These are phyloP conservation scores for Chenopodium quinoa DNA, from an alignment of 148 eudicot genomes.

Conservation along the genomic window DNA sequence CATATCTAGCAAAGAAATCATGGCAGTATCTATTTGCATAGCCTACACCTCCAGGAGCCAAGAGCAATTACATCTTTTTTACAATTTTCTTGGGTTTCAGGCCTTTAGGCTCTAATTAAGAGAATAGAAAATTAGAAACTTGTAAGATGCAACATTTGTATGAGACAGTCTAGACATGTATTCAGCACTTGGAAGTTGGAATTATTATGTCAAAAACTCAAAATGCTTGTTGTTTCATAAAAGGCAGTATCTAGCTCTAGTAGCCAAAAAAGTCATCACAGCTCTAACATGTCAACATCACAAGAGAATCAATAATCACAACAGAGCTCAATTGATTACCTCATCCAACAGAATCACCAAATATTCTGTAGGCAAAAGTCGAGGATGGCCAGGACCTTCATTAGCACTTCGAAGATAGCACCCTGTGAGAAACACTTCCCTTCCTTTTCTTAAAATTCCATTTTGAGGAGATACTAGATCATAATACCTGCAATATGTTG, in stretches of 20 bases:
- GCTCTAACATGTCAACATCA: background rate
- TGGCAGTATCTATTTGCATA: background rate
- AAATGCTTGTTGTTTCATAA: background rate
- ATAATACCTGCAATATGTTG: slow-evolving; percentile 60
- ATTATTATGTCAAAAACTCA: background rate
- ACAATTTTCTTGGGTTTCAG: background rate
- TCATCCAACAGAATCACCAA: slow-evolving; percentile 82
- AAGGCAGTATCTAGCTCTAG: slow-evolving; percentile 5
- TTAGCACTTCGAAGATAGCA: slow-evolving; percentile 82
- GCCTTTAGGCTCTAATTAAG: background rate
- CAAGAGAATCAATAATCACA: background rate
- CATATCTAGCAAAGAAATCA: background rate
- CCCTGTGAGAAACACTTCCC: slow-evolving; percentile 86
- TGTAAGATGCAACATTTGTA: background rate
- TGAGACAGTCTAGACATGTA: background rate
- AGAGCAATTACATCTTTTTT: background rate
- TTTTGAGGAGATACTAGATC: slow-evolving; percentile 62
- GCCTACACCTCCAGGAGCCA: background rate
- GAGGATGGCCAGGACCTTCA: slow-evolving; percentile 52
- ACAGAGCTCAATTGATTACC: slow-evolving; percentile 39
- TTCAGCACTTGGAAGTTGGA: too few species aligned
- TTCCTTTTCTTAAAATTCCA: slow-evolving; percentile 84
- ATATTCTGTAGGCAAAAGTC: slow-evolving; percentile 92
- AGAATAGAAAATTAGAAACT: background rate
- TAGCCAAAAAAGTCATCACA: background rate